Conservation (phyloP, 1,284 basidiomycete species). For the Psilocybe mexicana region DNA sequence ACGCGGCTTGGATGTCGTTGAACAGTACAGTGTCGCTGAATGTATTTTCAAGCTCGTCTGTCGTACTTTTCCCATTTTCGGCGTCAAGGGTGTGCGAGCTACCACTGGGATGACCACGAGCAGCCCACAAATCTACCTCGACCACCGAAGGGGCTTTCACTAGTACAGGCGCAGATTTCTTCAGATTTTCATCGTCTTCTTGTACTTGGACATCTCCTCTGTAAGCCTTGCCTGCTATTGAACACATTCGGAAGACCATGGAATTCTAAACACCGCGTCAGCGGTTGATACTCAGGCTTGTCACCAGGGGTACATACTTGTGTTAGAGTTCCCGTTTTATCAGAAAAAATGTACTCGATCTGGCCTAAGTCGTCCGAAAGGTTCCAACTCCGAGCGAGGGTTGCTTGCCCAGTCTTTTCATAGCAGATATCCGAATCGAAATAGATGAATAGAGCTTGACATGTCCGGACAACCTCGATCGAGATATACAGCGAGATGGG, state of each 20-base stretch:
- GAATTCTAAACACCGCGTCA: constrained; percentile 60
- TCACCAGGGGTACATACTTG: constrained; percentile 46
- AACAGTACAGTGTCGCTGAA: constrained; percentile 23
- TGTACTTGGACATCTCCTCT: constrained; percentile 54
- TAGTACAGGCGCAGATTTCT: not conserved
- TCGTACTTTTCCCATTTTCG: not conserved
- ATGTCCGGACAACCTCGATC: constrained; percentile 88
- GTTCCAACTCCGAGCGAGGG: constrained; percentile 92
- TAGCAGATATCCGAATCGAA: constrained; percentile 93
- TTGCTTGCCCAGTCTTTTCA: constrained; percentile 60
- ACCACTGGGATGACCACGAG: constrained; percentile 37
- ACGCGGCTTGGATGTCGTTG: constrained; percentile 18
- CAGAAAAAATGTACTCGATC: constrained; percentile 94
- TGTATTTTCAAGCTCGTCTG: constrained; percentile 1
- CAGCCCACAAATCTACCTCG: constrained; percentile 13
- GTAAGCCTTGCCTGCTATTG: constrained; percentile 83
- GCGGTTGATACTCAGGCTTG: not conserved
- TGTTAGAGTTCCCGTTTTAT: constrained; percentile 99
- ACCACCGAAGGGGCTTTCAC: constrained; percentile 15
- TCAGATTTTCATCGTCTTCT: constrained; percentile 16
- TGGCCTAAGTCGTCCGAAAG: constrained; percentile 97
- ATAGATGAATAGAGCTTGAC: constrained; percentile 88
- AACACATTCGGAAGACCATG: constrained; percentile 96
- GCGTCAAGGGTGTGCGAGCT: constrained; percentile 14
- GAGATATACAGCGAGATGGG: constrained; percentile 99